Percentiles rank a stretch among this genome's conserved stretches.
phyloP scores from a whole-genome alignment of 2,329 filamentous ascomycete genomes.

The Nemania bipapillata region DNA sequence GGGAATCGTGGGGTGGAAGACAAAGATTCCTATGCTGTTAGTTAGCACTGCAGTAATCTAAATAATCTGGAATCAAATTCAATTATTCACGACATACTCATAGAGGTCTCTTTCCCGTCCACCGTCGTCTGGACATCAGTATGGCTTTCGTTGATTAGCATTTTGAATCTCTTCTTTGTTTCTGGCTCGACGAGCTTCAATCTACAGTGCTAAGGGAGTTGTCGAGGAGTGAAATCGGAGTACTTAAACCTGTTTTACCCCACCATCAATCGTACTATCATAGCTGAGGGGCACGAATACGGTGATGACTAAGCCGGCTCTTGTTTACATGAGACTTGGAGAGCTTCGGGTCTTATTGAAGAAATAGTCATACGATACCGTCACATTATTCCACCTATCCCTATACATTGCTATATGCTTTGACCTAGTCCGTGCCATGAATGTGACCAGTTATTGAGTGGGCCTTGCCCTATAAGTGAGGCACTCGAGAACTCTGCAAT shows the following conservation, averaged over 20 bases:
- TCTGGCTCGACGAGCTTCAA: background rate
- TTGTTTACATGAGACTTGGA: background rate
- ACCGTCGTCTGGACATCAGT: conserved; percentile 62
- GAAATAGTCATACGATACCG: background rate
- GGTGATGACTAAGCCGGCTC: background rate
- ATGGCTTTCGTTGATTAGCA: conserved; percentile 67
- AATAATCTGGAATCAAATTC: background rate
- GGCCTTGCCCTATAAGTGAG: conserved; percentile 72
- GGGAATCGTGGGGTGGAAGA: conserved; percentile 86
- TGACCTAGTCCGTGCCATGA: background rate
- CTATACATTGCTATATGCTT: background rate
- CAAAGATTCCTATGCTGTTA: conserved; percentile 74
- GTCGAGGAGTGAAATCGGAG: background rate
- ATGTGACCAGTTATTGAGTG: background rate
- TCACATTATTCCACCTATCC: conserved; percentile 4
- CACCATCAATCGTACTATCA: conserved; percentile 1
- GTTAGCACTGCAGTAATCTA: conserved; percentile 26
- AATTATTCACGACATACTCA: conserved; percentile 56
- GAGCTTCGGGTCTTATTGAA: background rate
- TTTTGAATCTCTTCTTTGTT: conserved; percentile 48
- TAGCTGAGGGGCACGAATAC: background rate
- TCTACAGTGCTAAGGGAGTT: background rate
- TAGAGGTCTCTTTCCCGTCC: conserved; percentile 65
- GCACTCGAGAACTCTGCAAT: conserved; percentile 79
- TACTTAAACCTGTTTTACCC: background rate